Evolutionary conservation across 1,139 yeast species (phyloP).

Genomic region (Protomyces arabidopsidicola): DNA sequence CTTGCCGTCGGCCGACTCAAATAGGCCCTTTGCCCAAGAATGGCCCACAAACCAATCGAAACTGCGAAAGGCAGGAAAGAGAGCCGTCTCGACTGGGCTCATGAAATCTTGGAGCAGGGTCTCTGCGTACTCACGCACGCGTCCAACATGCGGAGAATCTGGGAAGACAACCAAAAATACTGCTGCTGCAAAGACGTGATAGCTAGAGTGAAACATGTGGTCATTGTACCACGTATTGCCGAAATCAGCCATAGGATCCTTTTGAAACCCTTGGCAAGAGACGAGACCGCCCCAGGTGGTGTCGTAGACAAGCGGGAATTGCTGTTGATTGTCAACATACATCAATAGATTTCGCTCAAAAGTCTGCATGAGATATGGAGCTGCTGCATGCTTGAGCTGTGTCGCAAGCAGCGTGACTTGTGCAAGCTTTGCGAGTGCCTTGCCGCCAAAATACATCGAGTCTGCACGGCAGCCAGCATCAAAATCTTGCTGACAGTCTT

Average conservation of each 20-base stretch:
- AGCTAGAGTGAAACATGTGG: slow-evolving; percentile 79
- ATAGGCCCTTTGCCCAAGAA: slow-evolving; percentile 79
- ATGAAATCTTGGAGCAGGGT: slow-evolving; percentile 68
- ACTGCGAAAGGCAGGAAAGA: slow-evolving; percentile 73
- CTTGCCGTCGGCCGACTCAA: slow-evolving; percentile 66
- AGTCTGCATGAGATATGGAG: slow-evolving; percentile 45
- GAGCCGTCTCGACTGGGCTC: slow-evolving; percentile 59
- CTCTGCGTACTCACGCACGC: slow-evolving; percentile 49
- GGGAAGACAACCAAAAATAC: slow-evolving; percentile 60
- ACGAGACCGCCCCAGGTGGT: slow-evolving; percentile 63
- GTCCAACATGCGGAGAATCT: slow-evolving; percentile 32
- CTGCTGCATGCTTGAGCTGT: slow-evolving; percentile 48
- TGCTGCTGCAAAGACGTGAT: slow-evolving; percentile 73
- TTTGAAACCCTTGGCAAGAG: slow-evolving; percentile 49
- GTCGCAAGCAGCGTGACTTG: slow-evolving; percentile 60
- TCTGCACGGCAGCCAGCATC: slow-evolving; percentile 47
- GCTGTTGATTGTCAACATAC: slow-evolving; percentile 52
- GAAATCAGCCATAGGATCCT: slow-evolving; percentile 52
- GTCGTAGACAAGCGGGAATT: slow-evolving; percentile 63
- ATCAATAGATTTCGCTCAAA: slow-evolving; percentile 53
- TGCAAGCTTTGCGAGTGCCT: slow-evolving; percentile 70
- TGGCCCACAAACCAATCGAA: slow-evolving; percentile 82
- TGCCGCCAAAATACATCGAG: slow-evolving; percentile 64
- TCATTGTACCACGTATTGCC: slow-evolving; percentile 72
- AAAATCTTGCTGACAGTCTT: slow-evolving; percentile 58